phyloP scores from a whole-genome alignment of 768 basidiomycete genomes.

The Ramaria rubella region DNA sequence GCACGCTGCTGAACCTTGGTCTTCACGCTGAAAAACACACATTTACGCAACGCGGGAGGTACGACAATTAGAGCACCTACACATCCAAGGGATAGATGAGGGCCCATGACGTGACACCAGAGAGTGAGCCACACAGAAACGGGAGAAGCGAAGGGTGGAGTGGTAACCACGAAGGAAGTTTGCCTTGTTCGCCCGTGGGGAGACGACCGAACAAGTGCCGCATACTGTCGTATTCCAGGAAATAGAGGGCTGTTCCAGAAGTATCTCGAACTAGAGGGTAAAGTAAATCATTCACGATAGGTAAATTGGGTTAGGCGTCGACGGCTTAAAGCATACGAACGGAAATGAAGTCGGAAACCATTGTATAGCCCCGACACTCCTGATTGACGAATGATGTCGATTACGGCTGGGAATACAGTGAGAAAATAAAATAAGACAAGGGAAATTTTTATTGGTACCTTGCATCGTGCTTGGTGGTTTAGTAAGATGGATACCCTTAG shows the following conservation, averaged over 20 bases:
- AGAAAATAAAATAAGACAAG: not conserved
- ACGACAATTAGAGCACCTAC: constrained; percentile 36
- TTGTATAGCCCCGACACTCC: constrained; percentile 69
- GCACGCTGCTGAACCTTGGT: constrained; percentile 95
- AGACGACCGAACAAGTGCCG: constrained; percentile 77
- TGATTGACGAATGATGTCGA: constrained; percentile 61
- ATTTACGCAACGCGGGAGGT: constrained; percentile 1
- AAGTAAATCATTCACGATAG: constrained; percentile 7
- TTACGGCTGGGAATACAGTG: constrained; percentile 45
- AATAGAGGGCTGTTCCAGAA: constrained; percentile 83
- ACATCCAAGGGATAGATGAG: constrained; percentile 93
- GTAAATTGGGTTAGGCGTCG: not conserved
- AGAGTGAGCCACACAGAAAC: constrained; percentile 84
- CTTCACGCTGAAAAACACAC: constrained; percentile 55
- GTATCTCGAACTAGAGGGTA: constrained; percentile 70
- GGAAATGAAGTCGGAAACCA: constrained; percentile 81
- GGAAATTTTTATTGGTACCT: not conserved
- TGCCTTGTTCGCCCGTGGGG: constrained; percentile 72
- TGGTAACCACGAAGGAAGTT: constrained; percentile 80
- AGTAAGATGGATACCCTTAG: constrained; percentile 58
- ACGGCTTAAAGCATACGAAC: constrained; percentile 41
- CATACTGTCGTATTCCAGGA: constrained; percentile 90
- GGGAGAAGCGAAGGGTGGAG: constrained; percentile 74
- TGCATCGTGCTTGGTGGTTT: constrained; percentile 75
- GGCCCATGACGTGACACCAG: constrained; percentile 74